Percentiles rank a stretch among this genome's conserved stretches.
These are phyloP conservation scores for Boletales sp. DNA, from an alignment of 768 basidiomycete species.

Conservation along the genomic window DNA sequence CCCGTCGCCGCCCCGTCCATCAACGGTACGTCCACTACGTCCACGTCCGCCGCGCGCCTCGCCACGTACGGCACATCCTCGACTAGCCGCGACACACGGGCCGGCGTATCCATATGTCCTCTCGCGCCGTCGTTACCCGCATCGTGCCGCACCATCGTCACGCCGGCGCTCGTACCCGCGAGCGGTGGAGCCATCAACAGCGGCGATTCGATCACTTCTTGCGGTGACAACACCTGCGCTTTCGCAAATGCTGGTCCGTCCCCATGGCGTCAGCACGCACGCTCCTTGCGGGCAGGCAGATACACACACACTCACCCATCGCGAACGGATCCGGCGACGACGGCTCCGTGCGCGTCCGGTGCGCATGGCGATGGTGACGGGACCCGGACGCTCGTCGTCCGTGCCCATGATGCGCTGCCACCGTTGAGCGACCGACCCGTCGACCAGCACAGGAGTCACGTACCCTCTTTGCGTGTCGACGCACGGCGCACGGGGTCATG, in stretches of 20 bases:
- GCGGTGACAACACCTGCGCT: slow-evolving; percentile 1
- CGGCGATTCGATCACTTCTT: background rate
- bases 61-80: no score
- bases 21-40: slow-evolving; percentile 10
- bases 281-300: no score
- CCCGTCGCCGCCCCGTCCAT: slow-evolving; percentile 17
- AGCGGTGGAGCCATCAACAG: background rate
- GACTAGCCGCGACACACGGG: no score
- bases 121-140: no score
- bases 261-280: no score
- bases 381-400: slow-evolving; percentile 11
- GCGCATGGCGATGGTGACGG: slow-evolving; percentile 4
- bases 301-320: slow-evolving; percentile 14
- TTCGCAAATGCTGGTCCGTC: slow-evolving; percentile 19
- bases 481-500: background rate
- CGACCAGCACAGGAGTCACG: background rate
- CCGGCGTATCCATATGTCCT: no score
- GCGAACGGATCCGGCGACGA: slow-evolving; percentile 20
- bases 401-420: slow-evolving; percentile 5
- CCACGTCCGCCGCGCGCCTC: background rate
- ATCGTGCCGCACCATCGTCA: no score
- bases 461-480: slow-evolving; percentile 15
- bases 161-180: no score
- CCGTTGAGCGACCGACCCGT: background rate
- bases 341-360: background rate